Evolutionary conservation across 73 alveolate genomes (phyloP).

Genomic region (Uronychia setigera): DNA sequence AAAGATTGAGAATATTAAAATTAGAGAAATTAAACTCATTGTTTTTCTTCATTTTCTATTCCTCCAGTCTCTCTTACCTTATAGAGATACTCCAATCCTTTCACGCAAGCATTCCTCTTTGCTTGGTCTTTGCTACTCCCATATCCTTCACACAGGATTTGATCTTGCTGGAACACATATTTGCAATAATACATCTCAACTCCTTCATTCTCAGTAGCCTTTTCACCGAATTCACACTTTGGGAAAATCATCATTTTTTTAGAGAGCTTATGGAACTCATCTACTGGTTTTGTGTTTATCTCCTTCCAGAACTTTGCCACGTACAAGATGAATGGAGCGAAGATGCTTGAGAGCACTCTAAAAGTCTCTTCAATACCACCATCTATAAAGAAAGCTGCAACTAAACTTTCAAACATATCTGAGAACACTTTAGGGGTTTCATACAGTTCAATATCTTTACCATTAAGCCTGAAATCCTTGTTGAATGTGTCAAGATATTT

Average conservation of each 20-base stretch:
- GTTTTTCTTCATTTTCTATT: too few species aligned
- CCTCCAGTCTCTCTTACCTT: too few species aligned
- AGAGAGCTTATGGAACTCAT: slow-evolving; percentile 38
- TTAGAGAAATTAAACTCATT: too few species aligned
- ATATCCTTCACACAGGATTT: slow-evolving; percentile 25
- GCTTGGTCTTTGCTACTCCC: slow-evolving; percentile 57
- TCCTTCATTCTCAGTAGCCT: slow-evolving; percentile 3
- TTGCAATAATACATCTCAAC: not conserved
- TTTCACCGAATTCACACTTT: not conserved
- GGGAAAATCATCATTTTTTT: slow-evolving; percentile 27
- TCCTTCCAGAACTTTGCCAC: slow-evolving; percentile 46
- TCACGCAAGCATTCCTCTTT: slow-evolving; percentile 51
- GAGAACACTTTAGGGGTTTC: slow-evolving; percentile 67
- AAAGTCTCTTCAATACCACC: slow-evolving; percentile 44
- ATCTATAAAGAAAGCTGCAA: slow-evolving; percentile 60
- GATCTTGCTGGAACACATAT: not conserved
- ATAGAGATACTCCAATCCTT: too few species aligned
- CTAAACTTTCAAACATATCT: slow-evolving; percentile 58
- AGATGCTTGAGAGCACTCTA: slow-evolving; percentile 28
- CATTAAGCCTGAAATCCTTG: slow-evolving; percentile 17
- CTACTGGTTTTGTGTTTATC: slow-evolving; percentile 48
- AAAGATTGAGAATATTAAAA: too few species aligned
- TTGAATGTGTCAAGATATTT: slow-evolving; percentile 7
- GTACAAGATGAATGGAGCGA: slow-evolving; percentile 47
- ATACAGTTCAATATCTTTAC: slow-evolving; percentile 26